phyloP scores from a whole-genome alignment of 495 filamentous ascomycete species.

The Apodospora peruviana region DNA sequence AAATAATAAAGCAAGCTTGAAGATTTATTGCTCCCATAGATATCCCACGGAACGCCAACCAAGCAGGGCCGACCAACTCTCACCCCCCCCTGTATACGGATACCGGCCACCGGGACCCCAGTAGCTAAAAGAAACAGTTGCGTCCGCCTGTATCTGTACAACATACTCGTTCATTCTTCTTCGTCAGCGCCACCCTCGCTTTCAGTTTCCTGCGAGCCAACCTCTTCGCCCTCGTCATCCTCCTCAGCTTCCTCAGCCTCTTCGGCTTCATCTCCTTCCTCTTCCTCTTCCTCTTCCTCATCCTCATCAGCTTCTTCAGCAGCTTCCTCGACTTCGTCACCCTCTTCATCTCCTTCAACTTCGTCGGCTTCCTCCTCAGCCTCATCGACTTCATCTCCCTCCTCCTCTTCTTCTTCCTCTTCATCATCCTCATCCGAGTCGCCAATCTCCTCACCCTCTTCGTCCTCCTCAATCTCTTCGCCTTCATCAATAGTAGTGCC shows the following conservation, averaged over 20 bases:
- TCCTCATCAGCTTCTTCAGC: conserved; percentile 23
- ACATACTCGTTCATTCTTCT: no score
- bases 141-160: no score
- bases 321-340: conserved; percentile 6
- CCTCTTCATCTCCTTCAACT: conserved; percentile 2
- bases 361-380: background rate
- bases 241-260: conserved; percentile 3
- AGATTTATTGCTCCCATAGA: no score
- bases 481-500: background rate
- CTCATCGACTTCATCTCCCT: background rate
- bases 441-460: conserved; percentile 4
- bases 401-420: conserved; percentile 12
- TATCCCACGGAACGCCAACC: no score
- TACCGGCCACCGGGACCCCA: no score
- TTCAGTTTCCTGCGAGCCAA: background rate
- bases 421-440: conserved; percentile 10
- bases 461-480: conserved; percentile 2
- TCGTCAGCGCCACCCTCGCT: background rate
- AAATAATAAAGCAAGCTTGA: no score
- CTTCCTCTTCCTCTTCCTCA: conserved; percentile 18
- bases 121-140: no score
- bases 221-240: conserved; percentile 3
- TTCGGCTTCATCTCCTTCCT: conserved; percentile 16
- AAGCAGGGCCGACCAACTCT: no score
- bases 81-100: no score